These are phyloP conservation scores for Luvunga scandens DNA, from an alignment of 345 rosid genomes.

Conservation along the genomic window DNA sequence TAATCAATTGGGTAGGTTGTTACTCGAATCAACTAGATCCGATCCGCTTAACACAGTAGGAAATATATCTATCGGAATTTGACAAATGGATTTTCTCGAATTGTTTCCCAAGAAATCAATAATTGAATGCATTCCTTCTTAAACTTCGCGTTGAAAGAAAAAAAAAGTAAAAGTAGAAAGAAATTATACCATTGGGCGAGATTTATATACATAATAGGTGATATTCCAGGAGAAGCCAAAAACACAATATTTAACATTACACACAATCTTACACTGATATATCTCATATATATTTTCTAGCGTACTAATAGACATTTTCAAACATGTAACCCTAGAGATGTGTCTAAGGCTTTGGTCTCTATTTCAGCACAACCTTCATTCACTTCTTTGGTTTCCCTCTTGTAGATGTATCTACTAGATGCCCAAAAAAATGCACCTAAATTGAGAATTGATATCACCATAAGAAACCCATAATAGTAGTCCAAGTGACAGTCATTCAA, in stretches of 20 bases:
- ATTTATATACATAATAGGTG: background rate
- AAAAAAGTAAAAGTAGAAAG: too few species aligned
- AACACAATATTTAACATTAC: background rate
- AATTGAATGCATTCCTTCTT: too few species aligned
- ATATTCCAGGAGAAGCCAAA: background rate
- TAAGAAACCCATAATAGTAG: constrained; percentile 79
- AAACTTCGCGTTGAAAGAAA: too few species aligned
- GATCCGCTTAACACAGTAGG: too few species aligned
- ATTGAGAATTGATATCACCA: constrained; percentile 59
- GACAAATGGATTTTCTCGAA: too few species aligned
- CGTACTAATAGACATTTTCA: constrained; percentile 12
- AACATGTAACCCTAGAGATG: constrained; percentile 48
- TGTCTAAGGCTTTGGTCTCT: constrained; percentile 56
- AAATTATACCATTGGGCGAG: too few species aligned
- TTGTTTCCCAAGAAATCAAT: too few species aligned
- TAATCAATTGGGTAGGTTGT: too few species aligned
- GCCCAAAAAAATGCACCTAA: constrained; percentile 71
- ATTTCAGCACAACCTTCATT: constrained; percentile 40
- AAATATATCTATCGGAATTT: too few species aligned
- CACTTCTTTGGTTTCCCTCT: constrained; percentile 50
- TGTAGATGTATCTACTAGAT: constrained; percentile 62
- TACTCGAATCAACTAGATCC: too few species aligned
- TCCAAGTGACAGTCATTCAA: constrained; percentile 77
- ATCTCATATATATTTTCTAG: too few species aligned
- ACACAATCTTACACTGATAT: background rate